These are phyloP conservation scores for Neopestalotiopsis rosae DNA, from an alignment of 2,329 filamentous ascomycete species.

Conservation along the genomic window DNA sequence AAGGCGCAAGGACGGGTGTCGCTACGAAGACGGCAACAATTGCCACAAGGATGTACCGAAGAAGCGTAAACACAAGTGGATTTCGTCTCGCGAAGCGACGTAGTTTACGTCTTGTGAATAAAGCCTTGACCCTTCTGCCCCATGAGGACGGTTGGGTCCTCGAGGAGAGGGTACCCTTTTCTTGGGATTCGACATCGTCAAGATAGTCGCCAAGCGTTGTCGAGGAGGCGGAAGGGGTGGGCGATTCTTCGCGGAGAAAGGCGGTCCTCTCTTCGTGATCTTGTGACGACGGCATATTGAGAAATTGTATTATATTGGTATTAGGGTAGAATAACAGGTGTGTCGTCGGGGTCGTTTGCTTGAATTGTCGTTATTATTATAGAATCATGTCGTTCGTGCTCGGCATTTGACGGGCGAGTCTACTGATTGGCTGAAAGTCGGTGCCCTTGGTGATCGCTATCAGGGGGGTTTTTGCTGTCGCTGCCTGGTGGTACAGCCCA, in stretches of 20 bases:
- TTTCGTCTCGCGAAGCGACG: slow-evolving; percentile 28
- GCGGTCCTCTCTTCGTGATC: slow-evolving; percentile 1
- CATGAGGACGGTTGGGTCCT: slow-evolving; percentile 20
- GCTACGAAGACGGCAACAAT: slow-evolving; percentile 37
- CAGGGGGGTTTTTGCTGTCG: neutral
- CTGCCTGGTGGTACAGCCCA: neutral
- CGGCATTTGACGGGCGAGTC: neutral
- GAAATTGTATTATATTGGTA: neutral
- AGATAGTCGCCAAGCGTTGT: slow-evolving; percentile 23
- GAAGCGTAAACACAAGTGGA: slow-evolving; percentile 18
- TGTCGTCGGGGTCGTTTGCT: neutral
- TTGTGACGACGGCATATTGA: neutral
- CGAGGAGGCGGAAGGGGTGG: slow-evolving; percentile 10
- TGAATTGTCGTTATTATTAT: neutral
- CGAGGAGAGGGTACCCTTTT: slow-evolving; percentile 16
- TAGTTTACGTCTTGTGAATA: slow-evolving; percentile 21
- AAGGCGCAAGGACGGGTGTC: slow-evolving; percentile 46
- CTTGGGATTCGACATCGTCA: slow-evolving; percentile 19
- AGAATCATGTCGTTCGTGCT: neutral
- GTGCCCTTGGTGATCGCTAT: neutral
- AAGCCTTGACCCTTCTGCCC: slow-evolving; percentile 23
- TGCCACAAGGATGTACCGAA: slow-evolving; percentile 33
- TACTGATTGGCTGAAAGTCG: neutral
- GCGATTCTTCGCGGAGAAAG: slow-evolving; percentile 4
- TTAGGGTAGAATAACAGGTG: neutral